Conservation (phyloP, 2,329 filamentous ascomycete species). For the Coniochaeta sp. region DNA sequence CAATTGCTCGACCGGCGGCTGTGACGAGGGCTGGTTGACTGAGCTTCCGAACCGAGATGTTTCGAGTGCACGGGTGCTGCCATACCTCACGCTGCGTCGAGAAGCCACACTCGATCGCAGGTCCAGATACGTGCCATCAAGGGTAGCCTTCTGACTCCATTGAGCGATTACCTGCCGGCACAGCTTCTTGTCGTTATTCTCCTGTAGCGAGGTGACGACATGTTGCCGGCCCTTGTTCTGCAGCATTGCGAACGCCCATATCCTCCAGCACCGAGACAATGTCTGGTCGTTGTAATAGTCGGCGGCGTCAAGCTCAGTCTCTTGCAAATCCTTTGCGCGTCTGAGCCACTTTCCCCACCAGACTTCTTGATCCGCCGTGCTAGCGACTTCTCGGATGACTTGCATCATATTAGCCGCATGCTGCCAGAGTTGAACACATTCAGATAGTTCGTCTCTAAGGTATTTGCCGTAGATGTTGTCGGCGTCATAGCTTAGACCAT, state of each 20-base stretch:
- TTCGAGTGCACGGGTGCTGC: neutral
- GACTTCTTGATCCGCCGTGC: constrained; percentile 18
- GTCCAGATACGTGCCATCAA: constrained; percentile 5
- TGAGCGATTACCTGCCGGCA: constrained; percentile 12
- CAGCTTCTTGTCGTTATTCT: constrained; percentile 14
- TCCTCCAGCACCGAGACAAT: constrained; percentile 11
- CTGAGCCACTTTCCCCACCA: constrained; percentile 15
- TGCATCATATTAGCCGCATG: constrained; percentile 7
- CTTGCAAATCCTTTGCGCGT: constrained; percentile 11
- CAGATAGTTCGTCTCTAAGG: constrained; percentile 15
- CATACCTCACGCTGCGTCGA: constrained; percentile 3
- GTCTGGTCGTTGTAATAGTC: constrained; percentile 16
- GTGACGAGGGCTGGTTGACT: neutral
- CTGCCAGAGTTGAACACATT: constrained; percentile 14
- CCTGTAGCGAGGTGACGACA: constrained; percentile 13
- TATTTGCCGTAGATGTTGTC: constrained; percentile 14
- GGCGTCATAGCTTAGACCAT: constrained; percentile 15
- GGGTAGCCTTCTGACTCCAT: constrained; percentile 16
- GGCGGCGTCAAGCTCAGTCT: constrained; percentile 15
- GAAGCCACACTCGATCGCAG: neutral
- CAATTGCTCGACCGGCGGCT: neutral
- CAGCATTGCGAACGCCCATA: constrained; percentile 17
- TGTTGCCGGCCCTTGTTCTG: constrained; percentile 13
- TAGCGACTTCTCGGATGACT: constrained; percentile 14
- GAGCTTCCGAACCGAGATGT: neutral